Conservation (phyloP, 2,329 filamentous ascomycete genomes). For the Fusarium camptoceras region DNA sequence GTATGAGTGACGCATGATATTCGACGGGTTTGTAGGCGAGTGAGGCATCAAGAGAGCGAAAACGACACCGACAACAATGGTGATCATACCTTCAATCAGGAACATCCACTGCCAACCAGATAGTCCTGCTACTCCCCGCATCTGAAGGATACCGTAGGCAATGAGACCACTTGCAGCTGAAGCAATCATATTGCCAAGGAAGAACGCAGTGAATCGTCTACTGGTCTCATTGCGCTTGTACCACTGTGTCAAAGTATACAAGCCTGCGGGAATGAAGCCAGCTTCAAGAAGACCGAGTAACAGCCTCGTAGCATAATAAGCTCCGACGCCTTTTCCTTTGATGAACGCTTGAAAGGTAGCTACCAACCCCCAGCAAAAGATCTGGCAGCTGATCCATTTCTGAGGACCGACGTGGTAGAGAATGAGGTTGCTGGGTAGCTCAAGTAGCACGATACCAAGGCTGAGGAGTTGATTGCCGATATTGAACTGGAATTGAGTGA, state of each 20-base stretch:
- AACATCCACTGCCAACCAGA: slow-evolving; percentile 46
- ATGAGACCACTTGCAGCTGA: slow-evolving; percentile 47
- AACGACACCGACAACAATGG: slow-evolving; percentile 43
- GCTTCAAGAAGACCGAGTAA: slow-evolving; percentile 50
- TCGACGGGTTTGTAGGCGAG: slow-evolving; percentile 47
- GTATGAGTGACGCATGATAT: slow-evolving; percentile 46
- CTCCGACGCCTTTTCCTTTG: slow-evolving; percentile 41
- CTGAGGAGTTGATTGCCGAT: slow-evolving; percentile 3
- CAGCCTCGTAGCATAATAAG: slow-evolving; percentile 54
- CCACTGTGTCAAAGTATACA: slow-evolving; percentile 62
- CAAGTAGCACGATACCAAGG: slow-evolving; percentile 1
- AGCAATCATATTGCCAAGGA: slow-evolving; percentile 58
- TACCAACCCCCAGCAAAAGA: slow-evolving; percentile 48
- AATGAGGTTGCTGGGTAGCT: slow-evolving; percentile 6
- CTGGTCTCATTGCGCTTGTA: slow-evolving; percentile 60
- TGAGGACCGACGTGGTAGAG: slow-evolving; percentile 3
- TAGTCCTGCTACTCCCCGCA: slow-evolving; percentile 42
- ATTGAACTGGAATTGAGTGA: slow-evolving; percentile 48
- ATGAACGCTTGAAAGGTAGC: slow-evolving; percentile 53
- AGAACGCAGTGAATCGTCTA: slow-evolving; percentile 59
- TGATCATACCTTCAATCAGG: slow-evolving; percentile 52
- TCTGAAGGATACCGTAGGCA: slow-evolving; percentile 53
- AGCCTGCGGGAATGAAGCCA: slow-evolving; percentile 53
- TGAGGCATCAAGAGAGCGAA: slow-evolving; percentile 36
- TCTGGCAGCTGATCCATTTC: slow-evolving; percentile 17